Base-by-base conservation (phyloP, 768 basidiomycete species). In the Pulveroboletus frians region DNA sequence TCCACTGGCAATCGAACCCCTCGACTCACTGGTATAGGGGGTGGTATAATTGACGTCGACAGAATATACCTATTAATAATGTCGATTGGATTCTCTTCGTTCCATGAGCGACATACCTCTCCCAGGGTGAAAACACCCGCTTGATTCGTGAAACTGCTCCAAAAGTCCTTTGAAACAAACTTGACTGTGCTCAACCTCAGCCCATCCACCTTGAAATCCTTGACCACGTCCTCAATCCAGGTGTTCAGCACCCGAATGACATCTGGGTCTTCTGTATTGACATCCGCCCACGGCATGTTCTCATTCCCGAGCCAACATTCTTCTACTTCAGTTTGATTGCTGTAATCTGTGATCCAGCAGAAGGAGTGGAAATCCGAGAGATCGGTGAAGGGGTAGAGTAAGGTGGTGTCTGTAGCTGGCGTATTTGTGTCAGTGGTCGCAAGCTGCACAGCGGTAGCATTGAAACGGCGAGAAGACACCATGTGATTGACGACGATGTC, bases 401-500 rank as follows among this genome's bases (percentile, higher is more conserved):
- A 51, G 14, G 59, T 68, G 1, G 55, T 55, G 21, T 63, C 61
- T 36, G 46, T 53, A 30, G 52, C 30, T 20, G 41, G 51, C n/a
- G 23, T 26, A 15, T 41, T 43, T 13, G 58, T 17, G 14, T 60
- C 55, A 8, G 41, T 34, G 27, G 41, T 46, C 10, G 46, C 60
- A 18, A 67, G 51, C 39, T 51, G 36, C 21, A 63, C 49, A 1
- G 64, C 57, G 3, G 66, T 68, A 26, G 34, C 9, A 17, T 63
- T 59, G 48, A 63, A 51, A 38, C 64, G 55, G 50, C 47, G 40
- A 21, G 67, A 53, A 0, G 75, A 68, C 2, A 76, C 77, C 63
- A 84, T 73, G 59, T 83, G 81, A 57, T 84, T 83, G 52, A 83
- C 72, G 54, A 84, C 81, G 46, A 82, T 63, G 61, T 83, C 81